Conservation (phyloP, 2,329 filamentous ascomycete species). For the Domatiomyces catenatus region DNA sequence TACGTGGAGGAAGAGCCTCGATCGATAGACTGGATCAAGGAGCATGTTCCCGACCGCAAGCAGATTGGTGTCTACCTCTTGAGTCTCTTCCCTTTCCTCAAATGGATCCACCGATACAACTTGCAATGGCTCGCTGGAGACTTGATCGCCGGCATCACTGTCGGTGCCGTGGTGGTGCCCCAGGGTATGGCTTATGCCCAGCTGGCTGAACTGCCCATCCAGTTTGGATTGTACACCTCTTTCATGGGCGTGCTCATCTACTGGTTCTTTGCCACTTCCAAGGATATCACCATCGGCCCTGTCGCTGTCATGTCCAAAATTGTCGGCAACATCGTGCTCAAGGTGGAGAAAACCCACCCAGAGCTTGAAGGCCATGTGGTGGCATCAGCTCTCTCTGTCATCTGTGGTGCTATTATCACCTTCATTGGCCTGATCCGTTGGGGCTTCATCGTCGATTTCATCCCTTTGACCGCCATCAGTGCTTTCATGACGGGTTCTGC, state of each 20-base stretch:
- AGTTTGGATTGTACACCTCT: conserved; percentile 85
- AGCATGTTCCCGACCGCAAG: conserved; percentile 43
- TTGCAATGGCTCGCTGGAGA: conserved; percentile 77
- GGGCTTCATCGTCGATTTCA: conserved; percentile 86
- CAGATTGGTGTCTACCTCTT: conserved; percentile 47
- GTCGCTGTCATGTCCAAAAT: conserved; percentile 92
- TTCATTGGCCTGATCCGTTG: conserved; percentile 63
- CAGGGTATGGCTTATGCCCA: conserved; percentile 92
- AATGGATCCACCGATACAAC: conserved; percentile 88
- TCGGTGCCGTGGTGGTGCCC: conserved; percentile 73
- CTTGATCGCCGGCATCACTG: conserved; percentile 66
- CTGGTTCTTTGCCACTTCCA: conserved; percentile 96
- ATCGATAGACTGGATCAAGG: conserved; percentile 53
- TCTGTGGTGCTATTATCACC: conserved; percentile 62
- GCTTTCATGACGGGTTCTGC: conserved; percentile 97
- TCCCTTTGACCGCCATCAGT: conserved; percentile 75
- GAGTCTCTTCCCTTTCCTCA: conserved; percentile 69
- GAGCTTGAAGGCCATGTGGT: conserved; percentile 47
- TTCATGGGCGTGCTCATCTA: conserved; percentile 93
- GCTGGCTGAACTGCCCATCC: conserved; percentile 60
- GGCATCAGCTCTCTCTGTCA: conserved; percentile 62
- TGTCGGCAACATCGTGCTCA: conserved; percentile 62
- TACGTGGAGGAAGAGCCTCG: conserved; percentile 76
- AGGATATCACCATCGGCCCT: conserved; percentile 94
- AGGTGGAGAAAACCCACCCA: conserved; percentile 43